Base-by-base conservation (phyloP, 352 stramenopile genomes). In the Phytopythium mirpurense region DNA sequence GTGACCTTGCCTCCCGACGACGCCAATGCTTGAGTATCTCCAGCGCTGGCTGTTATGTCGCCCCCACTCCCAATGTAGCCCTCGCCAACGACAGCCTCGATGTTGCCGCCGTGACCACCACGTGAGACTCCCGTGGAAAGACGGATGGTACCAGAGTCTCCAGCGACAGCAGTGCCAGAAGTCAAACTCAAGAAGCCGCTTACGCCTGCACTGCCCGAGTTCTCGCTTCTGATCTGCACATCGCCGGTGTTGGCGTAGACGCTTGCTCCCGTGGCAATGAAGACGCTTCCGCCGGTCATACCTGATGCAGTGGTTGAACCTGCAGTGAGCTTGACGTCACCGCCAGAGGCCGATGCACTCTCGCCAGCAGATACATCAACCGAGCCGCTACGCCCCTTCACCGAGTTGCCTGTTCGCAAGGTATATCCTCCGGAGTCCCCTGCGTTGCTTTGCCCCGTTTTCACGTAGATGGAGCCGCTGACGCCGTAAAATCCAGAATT, bases 281-380 rank as follows among this genome's bases (percentile, higher is more conserved):
- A 47, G 24, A 98, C 70, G 31, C 75, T 71, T 29, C 91, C 92
- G 44, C 93, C 93, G 57, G 69, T 74, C 59, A 86, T 65, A 3
- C 27, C 24, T 19, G 44, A 32, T 5, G 64, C 60, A 56, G 41
- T 65, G 5, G 74, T 74, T 0, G 67, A 79, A 5, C 90, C 92
- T 44, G 68, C 86, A 27, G 54, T 68, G 47, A 96, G 67, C 19
- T 74, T 67, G 19, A 97, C 70, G 48, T 78, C 68, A 10, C 87
- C 89, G 26, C 90, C 91, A 48, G 77, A 82, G 24, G 60, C 34
- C 2, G 63, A 62, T 34, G 57, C 69, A 38, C 88, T 86, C 24
- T 72, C 68, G 26, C 92, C 92, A 44, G 74, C 83, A 19, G 63
- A 70, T 1, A 78, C 52, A 26, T 70, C 54, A 42, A 85, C 52